Evolutionary conservation across 768 basidiomycete species (phyloP), one percentile per base, ranked within the genome.

Genomic region (Tylopilus plumbeoviolaceoides): DNA sequence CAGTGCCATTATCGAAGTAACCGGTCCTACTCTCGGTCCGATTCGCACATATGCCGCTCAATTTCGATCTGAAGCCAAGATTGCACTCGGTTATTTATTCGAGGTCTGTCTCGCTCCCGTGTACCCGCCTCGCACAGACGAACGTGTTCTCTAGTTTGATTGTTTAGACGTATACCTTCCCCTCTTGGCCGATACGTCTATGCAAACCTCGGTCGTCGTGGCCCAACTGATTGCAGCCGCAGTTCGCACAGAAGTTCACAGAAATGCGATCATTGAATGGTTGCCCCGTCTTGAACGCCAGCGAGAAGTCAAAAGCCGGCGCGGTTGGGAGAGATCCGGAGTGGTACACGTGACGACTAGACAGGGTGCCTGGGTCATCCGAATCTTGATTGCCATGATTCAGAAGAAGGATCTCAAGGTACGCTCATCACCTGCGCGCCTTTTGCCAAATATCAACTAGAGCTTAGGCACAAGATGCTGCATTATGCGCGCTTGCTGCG

Each of bases 301-400:
- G 38, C n/a, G n/a, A n/a, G n/a, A n/a, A 47, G 71, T 75, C 23
- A 83, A 78, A 56, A 75, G 75, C 3, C 80, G 80, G 53, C 76
- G 89, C 1, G 85, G 88, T 4, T 91, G 89, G 89, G 89, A 91
- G 70, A 85, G 83, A 62, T 71, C 77, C 0, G 74, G 77, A 0
- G 59, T 72, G 1, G 65, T 65, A 14, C 68, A 69, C 23, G 69
- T 72, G 4, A 72, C 67, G 11, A 71, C 76, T 2, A 72, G 72
- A 31, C 72, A 75, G 25, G 81, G 83, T 7, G 79, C 80, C 0
- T 87, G 87, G 85, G 79, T 81, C 8, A 76, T 79, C 2, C 70
- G 79, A 42, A 74, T 74, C 35, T 63, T 89, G 35, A 64, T 76
- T 4, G 68, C 67, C 1, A 65, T 88, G 54, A 63, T 86, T 28